A percentile compares a stretch with the other conserved stretches of the same genome.
Evolutionary conservation across 768 basidiomycete genomes (phyloP).

Genomic region (Pluteus cervinus): DNA sequence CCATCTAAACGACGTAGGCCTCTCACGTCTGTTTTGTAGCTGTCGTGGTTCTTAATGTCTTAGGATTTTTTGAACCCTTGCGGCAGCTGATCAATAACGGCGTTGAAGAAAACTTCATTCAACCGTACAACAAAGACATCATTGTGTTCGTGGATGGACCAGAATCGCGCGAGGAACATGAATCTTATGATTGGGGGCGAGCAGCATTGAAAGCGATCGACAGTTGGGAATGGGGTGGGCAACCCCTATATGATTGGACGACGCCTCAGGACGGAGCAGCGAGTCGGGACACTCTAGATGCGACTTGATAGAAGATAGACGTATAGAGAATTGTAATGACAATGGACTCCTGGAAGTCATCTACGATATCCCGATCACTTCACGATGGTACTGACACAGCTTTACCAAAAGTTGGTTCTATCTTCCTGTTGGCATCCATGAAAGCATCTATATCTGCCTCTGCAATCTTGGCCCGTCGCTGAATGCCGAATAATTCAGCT

Average conservation of each 20-base stretch:
- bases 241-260: conserved; percentile 45
- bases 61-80: conserved; percentile 79
- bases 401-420: conserved; percentile 47
- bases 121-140: conserved; percentile 49
- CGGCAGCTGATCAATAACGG: conserved; percentile 65
- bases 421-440: conserved; percentile 79
- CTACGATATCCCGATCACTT: too few species aligned
- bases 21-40: conserved; percentile 34
- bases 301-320: too few species aligned
- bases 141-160: conserved; percentile 77
- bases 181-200: conserved; percentile 70
- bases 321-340: too few species aligned
- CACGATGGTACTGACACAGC: conserved; percentile 7
- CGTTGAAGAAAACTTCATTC: conserved; percentile 71
- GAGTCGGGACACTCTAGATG: too few species aligned
- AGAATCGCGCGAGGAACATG: conserved; percentile 41
- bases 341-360: too few species aligned
- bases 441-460: conserved; percentile 70
- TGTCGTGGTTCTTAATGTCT: conserved; percentile 83
- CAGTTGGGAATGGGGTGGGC: conserved; percentile 38
- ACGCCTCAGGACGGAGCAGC: conserved; percentile 25
- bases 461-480: conserved; percentile 79
- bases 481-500: conserved; percentile 8
- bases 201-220: conserved; percentile 62
- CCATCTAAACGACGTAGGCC: neutral